Evolutionary conservation across 163 green algal species (phyloP), one percentile per base, ranked within the genome.

Genomic region (Scenedesmus sp.): DNA sequence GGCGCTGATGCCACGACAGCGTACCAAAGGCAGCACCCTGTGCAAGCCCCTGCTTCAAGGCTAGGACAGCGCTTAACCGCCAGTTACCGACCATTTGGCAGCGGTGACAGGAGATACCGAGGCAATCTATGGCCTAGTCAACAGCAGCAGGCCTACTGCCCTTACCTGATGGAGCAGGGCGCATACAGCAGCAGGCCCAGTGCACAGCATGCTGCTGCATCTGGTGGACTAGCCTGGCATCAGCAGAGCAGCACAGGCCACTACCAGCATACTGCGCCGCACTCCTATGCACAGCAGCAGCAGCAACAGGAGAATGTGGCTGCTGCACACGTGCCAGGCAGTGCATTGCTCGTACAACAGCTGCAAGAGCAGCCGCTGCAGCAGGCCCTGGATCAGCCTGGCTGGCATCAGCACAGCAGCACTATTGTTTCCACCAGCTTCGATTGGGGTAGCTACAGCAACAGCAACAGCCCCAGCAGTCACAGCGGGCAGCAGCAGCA

Each of bases 191-290:
- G 59, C 59, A 35, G 18, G 22, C 22, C 59, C 22, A 33, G 59
- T 72, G 59, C 22, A 35, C 78, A 61, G 78, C 44, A n/a, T 84
- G 78, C 20, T 84, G n/a, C 78, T 40, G 78, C 78, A 53, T 53
- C 35, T 20, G 18, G 18, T 16, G 13, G 20, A 37, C 10, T 18
- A 12, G n/a, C 40, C 40, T 53, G 78, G 40, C 78, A 84, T 15
- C 78, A 84, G 40, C n/a, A n/a, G 18, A 42, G 35, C 20, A 37
- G 78, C 40, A 59, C 40, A 84, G 40, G n/a, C 22, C 72, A 46
- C 15, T 26, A 81, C 72, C 35, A 43, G 12, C 72, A 24, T 81
- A 33, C 72, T 81, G 72, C 72, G n/a, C 22, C 33, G 16, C 35
- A 43, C 20, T 43, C 2, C n/a, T 6, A n/a, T 81, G 33, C 72